A percentile compares a stretch with the other conserved stretches of the same genome.
Conservation (phyloP, 1,139 yeast species). For the Candida pseudocylindracea region DNA sequence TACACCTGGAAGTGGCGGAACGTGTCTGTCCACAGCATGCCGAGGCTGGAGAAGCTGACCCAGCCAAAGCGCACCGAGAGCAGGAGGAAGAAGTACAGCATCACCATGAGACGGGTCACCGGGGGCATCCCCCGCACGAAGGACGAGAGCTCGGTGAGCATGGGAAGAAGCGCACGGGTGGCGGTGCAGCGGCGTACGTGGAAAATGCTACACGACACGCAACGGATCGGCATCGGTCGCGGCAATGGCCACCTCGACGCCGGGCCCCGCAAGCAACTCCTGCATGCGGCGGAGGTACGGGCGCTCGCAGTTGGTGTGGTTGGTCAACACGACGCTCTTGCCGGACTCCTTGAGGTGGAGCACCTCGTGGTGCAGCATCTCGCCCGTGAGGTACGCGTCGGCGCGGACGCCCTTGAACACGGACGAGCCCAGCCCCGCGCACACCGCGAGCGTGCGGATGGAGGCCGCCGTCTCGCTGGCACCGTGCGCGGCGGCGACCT, state of each 20-base stretch:
- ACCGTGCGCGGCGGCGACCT: conserved; percentile 29
- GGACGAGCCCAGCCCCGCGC: conserved; percentile 89
- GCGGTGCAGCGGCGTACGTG: too few species aligned
- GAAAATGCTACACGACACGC: too few species aligned
- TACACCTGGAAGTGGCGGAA: too few species aligned
- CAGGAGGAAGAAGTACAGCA: too few species aligned
- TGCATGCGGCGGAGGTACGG: conserved; percentile 42
- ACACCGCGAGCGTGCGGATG: conserved; percentile 46
- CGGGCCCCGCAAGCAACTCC: conserved; percentile 22
- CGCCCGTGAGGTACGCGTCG: conserved; percentile 79
- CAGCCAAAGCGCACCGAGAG: too few species aligned
- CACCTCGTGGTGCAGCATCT: conserved; percentile 82
- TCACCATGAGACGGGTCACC: too few species aligned
- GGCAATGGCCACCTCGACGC: conserved; percentile 11
- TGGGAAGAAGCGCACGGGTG: too few species aligned
- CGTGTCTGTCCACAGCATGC: too few species aligned
- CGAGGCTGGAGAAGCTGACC: too few species aligned
- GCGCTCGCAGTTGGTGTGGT: conserved; percentile 85
- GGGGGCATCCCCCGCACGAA: too few species aligned
- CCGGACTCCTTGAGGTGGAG: conserved; percentile 55
- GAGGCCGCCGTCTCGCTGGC: conserved; percentile 8
- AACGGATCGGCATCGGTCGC: too few species aligned
- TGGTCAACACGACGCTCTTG: conserved; percentile 49
- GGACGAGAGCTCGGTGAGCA: too few species aligned
- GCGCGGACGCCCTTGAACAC: conserved; percentile 42